Conservation (phyloP, 768 basidiomycete genomes). For the Scleroderma bovista region DNA sequence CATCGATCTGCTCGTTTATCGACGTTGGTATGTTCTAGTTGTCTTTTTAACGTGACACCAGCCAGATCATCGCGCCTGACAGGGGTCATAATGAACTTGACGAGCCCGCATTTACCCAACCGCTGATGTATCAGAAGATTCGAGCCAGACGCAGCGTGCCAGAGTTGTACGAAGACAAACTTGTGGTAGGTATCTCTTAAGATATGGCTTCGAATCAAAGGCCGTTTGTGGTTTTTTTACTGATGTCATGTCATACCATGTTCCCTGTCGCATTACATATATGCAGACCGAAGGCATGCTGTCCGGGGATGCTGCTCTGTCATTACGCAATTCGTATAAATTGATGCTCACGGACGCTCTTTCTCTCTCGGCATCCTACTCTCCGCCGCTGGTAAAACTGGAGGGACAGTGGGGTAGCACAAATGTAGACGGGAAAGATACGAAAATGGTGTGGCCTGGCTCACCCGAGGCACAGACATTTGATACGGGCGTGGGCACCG, state of each 20-base stretch:
- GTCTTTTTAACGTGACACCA: background rate
- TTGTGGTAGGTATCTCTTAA: conserved; percentile 48
- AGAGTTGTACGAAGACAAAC: conserved; percentile 71
- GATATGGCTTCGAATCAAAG: background rate
- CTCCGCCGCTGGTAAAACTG: conserved; percentile 49
- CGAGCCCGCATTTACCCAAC: conserved; percentile 81
- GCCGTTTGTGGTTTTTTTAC: too few relatives aligned
- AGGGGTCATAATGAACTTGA: conserved; percentile 91
- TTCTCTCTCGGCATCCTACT: conserved; percentile 40
- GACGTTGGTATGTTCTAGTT: conserved; percentile 56
- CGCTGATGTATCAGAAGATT: conserved; percentile 89
- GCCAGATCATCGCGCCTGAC: background rate
- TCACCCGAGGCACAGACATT: conserved; percentile 50
- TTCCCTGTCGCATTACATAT: background rate
- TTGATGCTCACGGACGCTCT: conserved; percentile 60
- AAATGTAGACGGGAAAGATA: conserved; percentile 8
- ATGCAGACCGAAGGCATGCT: conserved; percentile 38
- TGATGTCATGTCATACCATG: too few relatives aligned
- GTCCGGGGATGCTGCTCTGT: conserved; percentile 39
- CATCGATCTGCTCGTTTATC: conserved; percentile 84
- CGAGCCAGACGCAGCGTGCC: conserved; percentile 72
- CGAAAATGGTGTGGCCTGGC: conserved; percentile 51
- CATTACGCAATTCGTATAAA: conserved; percentile 55
- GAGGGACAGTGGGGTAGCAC: conserved; percentile 56
- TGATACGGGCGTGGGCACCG: conserved; percentile 58